phyloP scores from a whole-genome alignment of 2,329 filamentous ascomycete species.

The Microcyclospora tardicrescens region DNA sequence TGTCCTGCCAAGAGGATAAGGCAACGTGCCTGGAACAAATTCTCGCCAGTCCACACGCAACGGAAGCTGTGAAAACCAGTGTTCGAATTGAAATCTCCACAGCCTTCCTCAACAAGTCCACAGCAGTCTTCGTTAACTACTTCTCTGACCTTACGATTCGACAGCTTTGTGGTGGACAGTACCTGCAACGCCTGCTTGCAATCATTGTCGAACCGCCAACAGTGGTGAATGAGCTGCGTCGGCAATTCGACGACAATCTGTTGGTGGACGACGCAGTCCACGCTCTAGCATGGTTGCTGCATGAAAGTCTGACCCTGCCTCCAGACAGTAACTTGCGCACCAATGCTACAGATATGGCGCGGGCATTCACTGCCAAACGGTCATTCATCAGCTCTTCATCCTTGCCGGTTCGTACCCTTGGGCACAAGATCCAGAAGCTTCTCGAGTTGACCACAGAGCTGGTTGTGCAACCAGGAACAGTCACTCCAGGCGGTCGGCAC shows the following conservation, averaged over 20 bases:
- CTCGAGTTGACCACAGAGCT: slow-evolving; percentile 12
- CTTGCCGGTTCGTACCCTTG: slow-evolving; percentile 22
- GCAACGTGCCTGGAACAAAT: slow-evolving; percentile 30
- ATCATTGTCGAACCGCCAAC: slow-evolving; percentile 40
- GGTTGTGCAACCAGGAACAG: neutral
- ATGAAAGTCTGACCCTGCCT: slow-evolving; percentile 33
- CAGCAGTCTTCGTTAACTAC: slow-evolving; percentile 23
- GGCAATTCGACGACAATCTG: slow-evolving; percentile 13
- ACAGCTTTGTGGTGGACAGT: slow-evolving; percentile 36
- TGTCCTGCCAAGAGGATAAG: slow-evolving; percentile 30
- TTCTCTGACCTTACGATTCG: slow-evolving; percentile 34
- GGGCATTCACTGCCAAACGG: slow-evolving; percentile 7
- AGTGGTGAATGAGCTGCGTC: slow-evolving; percentile 40
- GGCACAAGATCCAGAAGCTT: slow-evolving; percentile 31
- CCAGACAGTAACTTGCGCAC: neutral
- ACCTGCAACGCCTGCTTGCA: slow-evolving; percentile 35
- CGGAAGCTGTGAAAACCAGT: slow-evolving; percentile 27
- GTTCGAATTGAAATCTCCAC: slow-evolving; percentile 32
- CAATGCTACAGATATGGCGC: neutral
- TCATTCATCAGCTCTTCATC: slow-evolving; percentile 17
- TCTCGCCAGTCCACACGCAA: slow-evolving; percentile 23
- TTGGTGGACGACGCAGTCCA: slow-evolving; percentile 17
- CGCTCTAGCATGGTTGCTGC: slow-evolving; percentile 27
- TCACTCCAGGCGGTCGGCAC: slow-evolving; percentile 52
- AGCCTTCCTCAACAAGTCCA: slow-evolving; percentile 32